Percentiles rank a stretch among this genome's conserved stretches.
Conservation (phyloP, 2,329 filamentous ascomycete genomes). For the Juglanconis juglandina region DNA sequence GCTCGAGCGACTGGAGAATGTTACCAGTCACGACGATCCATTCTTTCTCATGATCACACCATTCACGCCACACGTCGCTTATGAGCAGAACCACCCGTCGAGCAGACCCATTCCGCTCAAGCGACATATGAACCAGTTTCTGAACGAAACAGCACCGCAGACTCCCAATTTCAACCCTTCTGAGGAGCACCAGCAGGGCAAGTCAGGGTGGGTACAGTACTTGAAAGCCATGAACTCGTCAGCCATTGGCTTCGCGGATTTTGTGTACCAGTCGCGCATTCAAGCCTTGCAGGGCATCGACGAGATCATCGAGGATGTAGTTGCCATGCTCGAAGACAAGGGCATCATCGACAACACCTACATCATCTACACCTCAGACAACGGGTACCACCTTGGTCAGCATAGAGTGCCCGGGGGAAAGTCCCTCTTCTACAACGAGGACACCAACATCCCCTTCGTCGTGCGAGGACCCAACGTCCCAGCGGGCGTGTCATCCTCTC, state of each 20-base stretch:
- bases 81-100: slow-evolving; percentile 13
- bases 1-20: slow-evolving; percentile 20
- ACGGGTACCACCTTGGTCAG: slow-evolving; percentile 9
- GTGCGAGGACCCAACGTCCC: slow-evolving; percentile 28
- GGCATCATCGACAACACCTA: slow-evolving; percentile 26
- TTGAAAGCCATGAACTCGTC: slow-evolving; percentile 20
- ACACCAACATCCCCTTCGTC: slow-evolving; percentile 29
- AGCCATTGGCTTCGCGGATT: slow-evolving; percentile 19
- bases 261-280: slow-evolving; percentile 21
- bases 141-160: slow-evolving; percentile 19
- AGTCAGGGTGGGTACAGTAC: slow-evolving; percentile 21
- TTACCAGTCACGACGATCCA: slow-evolving; percentile 19
- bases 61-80: slow-evolving; percentile 21
- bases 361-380: slow-evolving; percentile 25
- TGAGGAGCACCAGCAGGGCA: slow-evolving; percentile 17
- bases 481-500: slow-evolving; percentile 17
- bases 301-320: slow-evolving; percentile 31
- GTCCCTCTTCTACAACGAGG: slow-evolving; percentile 26
- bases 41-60: slow-evolving; percentile 23
- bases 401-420: slow-evolving; percentile 24
- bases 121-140: slow-evolving; percentile 21
- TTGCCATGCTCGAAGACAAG: slow-evolving; percentile 26
- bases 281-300: slow-evolving; percentile 29
- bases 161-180: slow-evolving; percentile 25
- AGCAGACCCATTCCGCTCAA: slow-evolving; percentile 18